Conservation (phyloP, 768 basidiomycete genomes). For the Tulasnella sp. region DNA sequence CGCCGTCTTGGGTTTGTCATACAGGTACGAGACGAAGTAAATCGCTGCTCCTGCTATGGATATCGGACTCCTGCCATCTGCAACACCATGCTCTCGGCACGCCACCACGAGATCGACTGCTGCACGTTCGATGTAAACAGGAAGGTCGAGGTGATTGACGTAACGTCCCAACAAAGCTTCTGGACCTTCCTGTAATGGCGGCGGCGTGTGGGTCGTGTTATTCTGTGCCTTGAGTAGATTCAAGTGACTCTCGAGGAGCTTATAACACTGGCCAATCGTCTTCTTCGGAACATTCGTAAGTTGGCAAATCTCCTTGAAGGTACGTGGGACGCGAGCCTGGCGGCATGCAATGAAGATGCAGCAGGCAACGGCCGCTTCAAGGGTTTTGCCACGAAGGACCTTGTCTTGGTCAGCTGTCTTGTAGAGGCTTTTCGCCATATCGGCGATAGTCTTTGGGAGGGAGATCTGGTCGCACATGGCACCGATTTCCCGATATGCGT, state of each 20-base stretch:
- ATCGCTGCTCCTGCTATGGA: constrained; percentile 98
- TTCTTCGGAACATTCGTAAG: constrained; percentile 92
- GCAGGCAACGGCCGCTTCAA: constrained; percentile 89
- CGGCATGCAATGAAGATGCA: constrained; percentile 97
- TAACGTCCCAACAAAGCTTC: constrained; percentile 64
- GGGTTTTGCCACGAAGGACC: constrained; percentile 76
- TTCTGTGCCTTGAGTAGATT: constrained; percentile 63
- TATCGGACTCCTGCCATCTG: constrained; percentile 87
- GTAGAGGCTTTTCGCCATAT: constrained; percentile 94
- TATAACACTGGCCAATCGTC: constrained; percentile 85
- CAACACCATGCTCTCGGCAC: constrained; percentile 72
- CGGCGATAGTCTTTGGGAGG: constrained; percentile 83
- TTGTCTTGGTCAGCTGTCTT: constrained; percentile 96
- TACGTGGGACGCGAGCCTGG: constrained; percentile 88
- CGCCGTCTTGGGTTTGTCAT: constrained; percentile 60
- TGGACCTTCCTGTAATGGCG: constrained; percentile 23
- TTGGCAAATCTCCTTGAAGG: constrained; percentile 92
- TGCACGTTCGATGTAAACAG: constrained; percentile 68
- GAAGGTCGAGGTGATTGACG: constrained; percentile 83
- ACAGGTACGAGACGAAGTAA: constrained; percentile 76
- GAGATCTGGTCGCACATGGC: constrained; percentile 95
- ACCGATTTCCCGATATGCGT: constrained; percentile 82
- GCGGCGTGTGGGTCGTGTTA: constrained; percentile 32
- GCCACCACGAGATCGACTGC: constrained; percentile 71
- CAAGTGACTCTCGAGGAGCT: constrained; percentile 77